These are phyloP conservation scores for Epichloe glyceriae DNA, from an alignment of 2,329 filamentous ascomycete genomes.

Conservation along the genomic window DNA sequence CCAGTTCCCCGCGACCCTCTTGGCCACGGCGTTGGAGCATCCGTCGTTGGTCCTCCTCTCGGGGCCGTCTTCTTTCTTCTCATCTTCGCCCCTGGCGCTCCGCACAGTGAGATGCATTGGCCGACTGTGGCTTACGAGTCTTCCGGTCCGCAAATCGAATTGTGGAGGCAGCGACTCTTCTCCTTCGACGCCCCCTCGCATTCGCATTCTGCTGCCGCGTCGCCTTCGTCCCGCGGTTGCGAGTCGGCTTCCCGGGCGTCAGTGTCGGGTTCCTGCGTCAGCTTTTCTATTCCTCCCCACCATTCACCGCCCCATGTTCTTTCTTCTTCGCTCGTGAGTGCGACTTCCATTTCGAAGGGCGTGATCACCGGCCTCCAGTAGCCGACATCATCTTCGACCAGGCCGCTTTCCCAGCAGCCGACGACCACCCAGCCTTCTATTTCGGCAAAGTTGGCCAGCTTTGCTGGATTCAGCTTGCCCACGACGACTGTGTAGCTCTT, in stretches of 20 bases:
- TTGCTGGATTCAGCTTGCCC: slow-evolving; percentile 89
- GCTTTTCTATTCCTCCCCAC: slow-evolving; percentile 71
- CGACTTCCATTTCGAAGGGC: slow-evolving; percentile 81
- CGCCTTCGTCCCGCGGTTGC: neutral
- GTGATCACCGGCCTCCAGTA: slow-evolving; percentile 87
- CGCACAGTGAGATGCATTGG: slow-evolving; percentile 48
- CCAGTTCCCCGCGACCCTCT: slow-evolving; percentile 50
- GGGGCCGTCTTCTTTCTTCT: slow-evolving; percentile 8
- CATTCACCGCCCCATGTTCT: slow-evolving; percentile 79
- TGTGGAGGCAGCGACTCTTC: slow-evolving; percentile 73
- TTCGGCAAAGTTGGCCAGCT: slow-evolving; percentile 92
- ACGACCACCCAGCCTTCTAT: slow-evolving; percentile 95
- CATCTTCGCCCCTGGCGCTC: slow-evolving; percentile 7
- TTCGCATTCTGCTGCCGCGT: slow-evolving; percentile 6
- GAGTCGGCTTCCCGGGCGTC: slow-evolving; percentile 13
- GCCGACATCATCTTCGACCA: slow-evolving; percentile 69
- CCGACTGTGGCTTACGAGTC: slow-evolving; percentile 64
- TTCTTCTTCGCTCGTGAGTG: slow-evolving; percentile 59
- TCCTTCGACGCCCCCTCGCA: slow-evolving; percentile 34
- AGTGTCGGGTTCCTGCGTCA: slow-evolving; percentile 33
- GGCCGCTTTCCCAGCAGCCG: slow-evolving; percentile 92
- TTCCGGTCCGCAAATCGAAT: slow-evolving; percentile 82
- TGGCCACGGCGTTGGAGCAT: slow-evolving; percentile 34
- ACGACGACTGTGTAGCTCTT: slow-evolving; percentile 96
- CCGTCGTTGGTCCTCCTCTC: neutral